Evolutionary conservation across 768 basidiomycete genomes (phyloP), one percentile per base, ranked within the genome.

Genomic region (Collybia sordida): DNA sequence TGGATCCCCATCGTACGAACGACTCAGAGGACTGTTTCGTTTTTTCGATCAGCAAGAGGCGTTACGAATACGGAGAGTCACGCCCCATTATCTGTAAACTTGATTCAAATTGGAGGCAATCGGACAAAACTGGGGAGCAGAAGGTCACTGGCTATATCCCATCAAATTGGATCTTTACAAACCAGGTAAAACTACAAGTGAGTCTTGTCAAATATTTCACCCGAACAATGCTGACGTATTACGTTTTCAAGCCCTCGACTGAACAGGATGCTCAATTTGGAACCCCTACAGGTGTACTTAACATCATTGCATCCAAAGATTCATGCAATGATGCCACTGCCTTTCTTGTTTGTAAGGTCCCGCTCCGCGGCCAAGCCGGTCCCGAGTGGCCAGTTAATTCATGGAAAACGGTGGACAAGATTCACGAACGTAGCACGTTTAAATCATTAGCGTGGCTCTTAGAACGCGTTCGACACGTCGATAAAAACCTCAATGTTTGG

Each of bases 1-100:
- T 97, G 58, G 93, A 97, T 62, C 93, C 94, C 12, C 85, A 88
- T 27, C 82, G 93, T 1, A 92, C 90, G 3, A 82, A 85, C 47
- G 76, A 85, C 27, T 75, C 77, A 2, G 81, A 91, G 25, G 95
- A 98, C 59, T 74, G 77, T 3, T 97, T 92, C 62, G 86, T 91
- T 14, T 93, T 98, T 63, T 89, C 93, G 0, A 86, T 80, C 38
- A 85, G 79, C 59, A 91, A 77, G 42, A 75, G 88, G 42, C 78
- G 93, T 44, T 80, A 88, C 38, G 90, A 93, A 59, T 94, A 83
- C 59, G 87, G 88, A 45, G 90, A 91, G 61, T 80, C 81, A 46
- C 78, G 95, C 6, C 87, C 91, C 0, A 76, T 93, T 48, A 69
- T 94, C 39, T 86, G 86, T 61, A 80, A 79, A 51, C 72, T 98